phyloP scores from a whole-genome alignment of 208 protist species.

The Trichomonas vaginalis region DNA sequence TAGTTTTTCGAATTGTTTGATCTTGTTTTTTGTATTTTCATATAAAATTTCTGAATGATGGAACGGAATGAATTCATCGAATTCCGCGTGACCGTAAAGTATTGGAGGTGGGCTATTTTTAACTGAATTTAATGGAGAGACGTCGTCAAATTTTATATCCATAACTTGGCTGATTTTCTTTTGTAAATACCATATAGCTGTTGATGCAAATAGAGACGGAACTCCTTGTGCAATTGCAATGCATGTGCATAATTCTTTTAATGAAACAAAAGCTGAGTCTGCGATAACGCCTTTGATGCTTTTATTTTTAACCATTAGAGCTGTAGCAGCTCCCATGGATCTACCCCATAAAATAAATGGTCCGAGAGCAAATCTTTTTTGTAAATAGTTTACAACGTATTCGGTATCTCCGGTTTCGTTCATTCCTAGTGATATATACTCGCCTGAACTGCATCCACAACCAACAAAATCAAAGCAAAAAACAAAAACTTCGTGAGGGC shows the following conservation, averaged over 20 bases:
- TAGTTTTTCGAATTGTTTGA: not conserved
- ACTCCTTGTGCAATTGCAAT: not conserved
- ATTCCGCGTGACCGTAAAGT: not conserved
- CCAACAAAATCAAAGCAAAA: not conserved
- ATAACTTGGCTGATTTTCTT: not conserved
- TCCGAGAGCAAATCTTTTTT: not conserved
- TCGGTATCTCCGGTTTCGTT: not conserved
- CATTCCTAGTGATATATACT: not conserved
- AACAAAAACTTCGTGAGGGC: not conserved
- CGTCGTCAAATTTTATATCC: not conserved
- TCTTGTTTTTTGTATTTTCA: not conserved
- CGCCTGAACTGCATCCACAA: not conserved
- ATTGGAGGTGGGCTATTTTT: not conserved
- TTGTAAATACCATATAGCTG: not conserved
- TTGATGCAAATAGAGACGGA: not conserved
- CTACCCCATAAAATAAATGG: not conserved
- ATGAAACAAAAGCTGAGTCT: not conserved
- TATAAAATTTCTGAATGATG: not conserved
- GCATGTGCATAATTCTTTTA: not conserved
- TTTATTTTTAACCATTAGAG: not conserved
- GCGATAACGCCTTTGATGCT: not conserved
- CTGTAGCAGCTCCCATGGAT: not conserved
- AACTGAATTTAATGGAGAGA: not conserved
- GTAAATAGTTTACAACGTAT: not conserved
- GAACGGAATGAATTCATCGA: not conserved